Conservation (phyloP, 2,329 filamentous ascomycete genomes). For the Hymenoscyphus infarciens region DNA sequence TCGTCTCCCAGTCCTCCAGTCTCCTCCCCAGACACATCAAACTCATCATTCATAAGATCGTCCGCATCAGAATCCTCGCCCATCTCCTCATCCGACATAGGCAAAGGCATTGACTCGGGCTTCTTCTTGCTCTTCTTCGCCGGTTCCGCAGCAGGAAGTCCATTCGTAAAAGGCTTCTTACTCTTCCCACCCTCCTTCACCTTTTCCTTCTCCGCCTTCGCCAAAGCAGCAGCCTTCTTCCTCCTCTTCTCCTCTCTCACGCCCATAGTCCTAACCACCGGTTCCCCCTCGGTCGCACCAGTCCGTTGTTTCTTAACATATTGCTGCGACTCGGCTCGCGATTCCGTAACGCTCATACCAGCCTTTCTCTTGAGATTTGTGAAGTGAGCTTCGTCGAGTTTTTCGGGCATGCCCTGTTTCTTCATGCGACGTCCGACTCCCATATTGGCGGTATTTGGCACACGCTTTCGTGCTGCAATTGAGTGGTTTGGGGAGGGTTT, state of each 20-base stretch:
- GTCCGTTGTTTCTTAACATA: conserved; percentile 59
- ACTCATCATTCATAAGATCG: conserved; percentile 43
- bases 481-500: not conserved
- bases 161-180: conserved; percentile 38
- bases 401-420: conserved; percentile 85
- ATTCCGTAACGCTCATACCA: conserved; percentile 59
- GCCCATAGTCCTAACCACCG: conserved; percentile 25
- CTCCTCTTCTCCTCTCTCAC: conserved; percentile 43
- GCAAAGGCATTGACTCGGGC: conserved; percentile 41
- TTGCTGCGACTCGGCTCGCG: conserved; percentile 45
- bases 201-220: conserved; percentile 36
- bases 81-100: conserved; percentile 40
- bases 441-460: conserved; percentile 53
- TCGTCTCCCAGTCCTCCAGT: conserved; percentile 49
- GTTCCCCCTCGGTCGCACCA: conserved; percentile 42
- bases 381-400: conserved; percentile 76
- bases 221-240: conserved; percentile 43
- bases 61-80: conserved; percentile 46
- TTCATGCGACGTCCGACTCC: conserved; percentile 89
- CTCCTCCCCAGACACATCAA: conserved; percentile 36
- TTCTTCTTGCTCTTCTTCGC: conserved; percentile 36
- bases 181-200: conserved; percentile 32
- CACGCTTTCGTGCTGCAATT: not conserved
- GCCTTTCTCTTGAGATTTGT: conserved; percentile 83
- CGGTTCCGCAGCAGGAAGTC: conserved; percentile 32